Conservation (phyloP, 1,139 yeast genomes). For the Sugiyamaella castrensis region DNA sequence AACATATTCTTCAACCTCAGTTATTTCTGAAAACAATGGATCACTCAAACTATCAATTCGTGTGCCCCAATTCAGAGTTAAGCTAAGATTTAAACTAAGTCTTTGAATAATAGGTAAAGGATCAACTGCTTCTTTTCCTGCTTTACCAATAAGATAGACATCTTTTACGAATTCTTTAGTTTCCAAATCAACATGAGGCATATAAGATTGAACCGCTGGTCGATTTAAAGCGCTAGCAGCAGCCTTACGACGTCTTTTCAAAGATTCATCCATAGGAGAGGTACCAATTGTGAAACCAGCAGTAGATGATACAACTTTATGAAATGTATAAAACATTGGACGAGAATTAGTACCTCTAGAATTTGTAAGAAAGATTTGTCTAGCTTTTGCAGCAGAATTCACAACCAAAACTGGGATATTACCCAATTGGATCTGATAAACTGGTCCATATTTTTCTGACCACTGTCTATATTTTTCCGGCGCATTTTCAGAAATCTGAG, state of each 20-base stretch:
- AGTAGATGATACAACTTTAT: conserved; percentile 56
- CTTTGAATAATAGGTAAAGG: conserved; percentile 46
- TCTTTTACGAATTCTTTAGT: conserved; percentile 30
- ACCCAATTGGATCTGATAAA: conserved; percentile 64
- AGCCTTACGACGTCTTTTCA: conserved; percentile 51
- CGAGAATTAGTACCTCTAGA: conserved; percentile 58
- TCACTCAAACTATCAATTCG: conserved; percentile 45
- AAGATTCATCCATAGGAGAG: conserved; percentile 61
- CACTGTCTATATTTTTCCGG: conserved; percentile 43
- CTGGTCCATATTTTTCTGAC: conserved; percentile 45
- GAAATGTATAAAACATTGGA: conserved; percentile 65
- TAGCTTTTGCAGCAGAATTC: conserved; percentile 56
- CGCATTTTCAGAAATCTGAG: conserved; percentile 17
- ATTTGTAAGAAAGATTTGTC: conserved; percentile 51
- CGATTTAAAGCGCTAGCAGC: conserved; percentile 51
- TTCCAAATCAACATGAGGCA: conserved; percentile 46
- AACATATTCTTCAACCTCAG: conserved; percentile 61
- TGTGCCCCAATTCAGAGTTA: conserved; percentile 59
- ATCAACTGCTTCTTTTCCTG: conserved; percentile 39
- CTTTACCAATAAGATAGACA: conserved; percentile 14
- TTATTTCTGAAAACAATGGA: conserved; percentile 51
- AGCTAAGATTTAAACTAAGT: conserved; percentile 55
- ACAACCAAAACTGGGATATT: conserved; percentile 55
- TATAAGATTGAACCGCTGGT: conserved; percentile 33
- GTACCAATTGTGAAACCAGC: conserved; percentile 65